These are phyloP conservation scores for Tolypocladium nubicola DNA, from an alignment of 2,329 filamentous ascomycete species.

Conservation along the genomic window DNA sequence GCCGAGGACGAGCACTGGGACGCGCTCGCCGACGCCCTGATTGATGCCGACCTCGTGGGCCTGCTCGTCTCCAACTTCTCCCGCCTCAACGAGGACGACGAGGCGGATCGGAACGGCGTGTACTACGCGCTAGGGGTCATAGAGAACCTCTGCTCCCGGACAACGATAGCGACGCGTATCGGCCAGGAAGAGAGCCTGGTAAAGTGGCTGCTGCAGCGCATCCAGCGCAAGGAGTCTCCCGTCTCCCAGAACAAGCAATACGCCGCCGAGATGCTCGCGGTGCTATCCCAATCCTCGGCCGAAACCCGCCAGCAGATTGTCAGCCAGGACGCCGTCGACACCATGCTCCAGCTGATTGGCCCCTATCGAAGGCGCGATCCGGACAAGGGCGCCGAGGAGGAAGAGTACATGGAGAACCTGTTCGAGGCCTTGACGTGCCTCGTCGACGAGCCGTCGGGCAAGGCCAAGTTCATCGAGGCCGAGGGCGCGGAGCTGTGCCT, in stretches of 20 bases:
- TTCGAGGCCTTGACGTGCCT: conserved; percentile 81
- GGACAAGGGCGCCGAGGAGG: conserved; percentile 74
- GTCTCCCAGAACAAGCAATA: conserved; percentile 93
- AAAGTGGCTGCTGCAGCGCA: conserved; percentile 67
- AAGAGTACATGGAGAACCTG: conserved; percentile 89
- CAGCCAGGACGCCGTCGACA: conserved; percentile 61
- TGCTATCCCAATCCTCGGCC: conserved; percentile 68
- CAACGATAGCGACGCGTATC: conserved; percentile 58
- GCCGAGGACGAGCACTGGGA: conserved; percentile 76
- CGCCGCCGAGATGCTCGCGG: conserved; percentile 80
- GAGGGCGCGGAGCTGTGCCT: conserved; percentile 87
- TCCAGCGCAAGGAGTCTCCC: conserved; percentile 54
- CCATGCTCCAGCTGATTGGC: conserved; percentile 72
- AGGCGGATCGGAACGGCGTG: conserved; percentile 69
- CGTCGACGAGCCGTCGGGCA: conserved; percentile 64
- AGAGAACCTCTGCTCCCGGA: conserved; percentile 73
- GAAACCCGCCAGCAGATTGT: conserved; percentile 55
- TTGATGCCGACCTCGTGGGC: conserved; percentile 61
- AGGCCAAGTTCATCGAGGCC: conserved; percentile 72
- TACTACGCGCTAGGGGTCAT: conserved; percentile 77
- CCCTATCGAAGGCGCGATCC: conserved; percentile 81
- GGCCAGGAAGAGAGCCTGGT: conserved; percentile 59
- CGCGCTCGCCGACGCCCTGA: conserved; percentile 54
- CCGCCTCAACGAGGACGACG: conserved; percentile 64
- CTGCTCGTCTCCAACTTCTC: conserved; percentile 68